These are phyloP conservation scores for Knoxdaviesia proteae DNA, from an alignment of 2,329 filamentous ascomycete species.

Conservation along the genomic window DNA sequence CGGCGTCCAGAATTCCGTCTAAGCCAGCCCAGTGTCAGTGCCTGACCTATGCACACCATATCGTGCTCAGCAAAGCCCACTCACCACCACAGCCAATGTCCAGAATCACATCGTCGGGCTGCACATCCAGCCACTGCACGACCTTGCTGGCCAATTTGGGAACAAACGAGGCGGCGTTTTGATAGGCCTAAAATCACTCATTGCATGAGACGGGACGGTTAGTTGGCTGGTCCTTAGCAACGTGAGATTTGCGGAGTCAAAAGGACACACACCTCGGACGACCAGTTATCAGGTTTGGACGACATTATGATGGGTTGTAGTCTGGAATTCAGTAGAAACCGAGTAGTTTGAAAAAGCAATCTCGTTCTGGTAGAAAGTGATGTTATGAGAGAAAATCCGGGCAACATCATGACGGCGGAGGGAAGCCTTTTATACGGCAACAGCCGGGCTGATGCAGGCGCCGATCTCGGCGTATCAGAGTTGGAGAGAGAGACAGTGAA, in stretches of 20 bases:
- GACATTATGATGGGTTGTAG: constrained; percentile 5
- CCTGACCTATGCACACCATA: background rate
- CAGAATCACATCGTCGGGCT: constrained; percentile 34
- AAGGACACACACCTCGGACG: constrained; percentile 13
- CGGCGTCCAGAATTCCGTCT: constrained; percentile 38
- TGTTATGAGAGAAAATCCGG: too few species aligned
- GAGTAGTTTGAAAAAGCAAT: too few species aligned
- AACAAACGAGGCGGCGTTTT: constrained; percentile 40
- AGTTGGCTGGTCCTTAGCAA: background rate
- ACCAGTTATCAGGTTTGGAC: constrained; percentile 16
- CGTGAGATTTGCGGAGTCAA: background rate
- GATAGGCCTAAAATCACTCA: constrained; percentile 25
- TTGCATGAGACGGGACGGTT: background rate
- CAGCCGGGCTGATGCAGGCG: too few species aligned
- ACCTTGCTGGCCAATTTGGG: constrained; percentile 39
- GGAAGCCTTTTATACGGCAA: too few species aligned
- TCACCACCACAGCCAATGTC: constrained; percentile 44
- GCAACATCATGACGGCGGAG: too few species aligned
- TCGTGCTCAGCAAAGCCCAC: constrained; percentile 6
- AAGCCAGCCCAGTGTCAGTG: constrained; percentile 1
- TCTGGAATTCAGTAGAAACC: too few species aligned
- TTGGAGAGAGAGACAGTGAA: too few species aligned
- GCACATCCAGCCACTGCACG: constrained; percentile 34
- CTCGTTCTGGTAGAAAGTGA: too few species aligned
- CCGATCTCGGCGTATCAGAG: too few species aligned